These are phyloP conservation scores for Globisporangium ultimum DNA, from an alignment of 352 stramenopile species.

Conservation along the genomic window DNA sequence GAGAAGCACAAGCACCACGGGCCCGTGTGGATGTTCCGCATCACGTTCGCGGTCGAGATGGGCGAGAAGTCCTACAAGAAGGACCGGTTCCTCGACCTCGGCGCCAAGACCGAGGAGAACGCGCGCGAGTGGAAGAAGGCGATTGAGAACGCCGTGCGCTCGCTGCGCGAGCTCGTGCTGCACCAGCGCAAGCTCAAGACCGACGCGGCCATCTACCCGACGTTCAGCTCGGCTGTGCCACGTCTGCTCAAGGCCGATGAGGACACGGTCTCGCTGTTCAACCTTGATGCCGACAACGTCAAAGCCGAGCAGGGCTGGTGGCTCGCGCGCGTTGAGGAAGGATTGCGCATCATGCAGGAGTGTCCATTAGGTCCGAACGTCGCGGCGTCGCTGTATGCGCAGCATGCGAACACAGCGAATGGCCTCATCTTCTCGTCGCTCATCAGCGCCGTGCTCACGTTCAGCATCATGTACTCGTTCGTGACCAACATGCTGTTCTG, in stretches of 20 bases:
- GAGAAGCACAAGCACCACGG: conserved; percentile 88
- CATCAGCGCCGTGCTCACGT: conserved; percentile 66
- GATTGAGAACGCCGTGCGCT: conserved; percentile 76
- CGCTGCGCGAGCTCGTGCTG: conserved; percentile 62
- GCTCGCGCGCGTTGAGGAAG: conserved; percentile 78
- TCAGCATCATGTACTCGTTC: conserved; percentile 88
- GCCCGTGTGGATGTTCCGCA: conserved; percentile 88
- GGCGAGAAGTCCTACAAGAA: conserved; percentile 87
- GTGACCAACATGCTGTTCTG: conserved; percentile 79
- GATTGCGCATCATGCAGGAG: conserved; percentile 84
- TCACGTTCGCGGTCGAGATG: conserved; percentile 77
- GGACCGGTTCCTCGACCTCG: conserved; percentile 82
- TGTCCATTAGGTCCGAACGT: conserved; percentile 79
- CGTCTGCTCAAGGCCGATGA: conserved; percentile 75
- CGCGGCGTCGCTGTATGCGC: conserved; percentile 72
- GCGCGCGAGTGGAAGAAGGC: conserved; percentile 80
- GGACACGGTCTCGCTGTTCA: conserved; percentile 84
- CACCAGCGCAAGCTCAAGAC: conserved; percentile 76
- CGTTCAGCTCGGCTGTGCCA: conserved; percentile 46
- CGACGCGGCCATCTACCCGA: conserved; percentile 73
- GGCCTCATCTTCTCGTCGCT: conserved; percentile 63
- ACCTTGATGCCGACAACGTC: conserved; percentile 80
- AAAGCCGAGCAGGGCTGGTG: conserved; percentile 85
- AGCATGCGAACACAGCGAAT: conserved; percentile 77
- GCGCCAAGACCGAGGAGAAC: conserved; percentile 80